Base-by-base conservation (phyloP, 2,329 filamentous ascomycete species). In the Capronia coronata region DNA sequence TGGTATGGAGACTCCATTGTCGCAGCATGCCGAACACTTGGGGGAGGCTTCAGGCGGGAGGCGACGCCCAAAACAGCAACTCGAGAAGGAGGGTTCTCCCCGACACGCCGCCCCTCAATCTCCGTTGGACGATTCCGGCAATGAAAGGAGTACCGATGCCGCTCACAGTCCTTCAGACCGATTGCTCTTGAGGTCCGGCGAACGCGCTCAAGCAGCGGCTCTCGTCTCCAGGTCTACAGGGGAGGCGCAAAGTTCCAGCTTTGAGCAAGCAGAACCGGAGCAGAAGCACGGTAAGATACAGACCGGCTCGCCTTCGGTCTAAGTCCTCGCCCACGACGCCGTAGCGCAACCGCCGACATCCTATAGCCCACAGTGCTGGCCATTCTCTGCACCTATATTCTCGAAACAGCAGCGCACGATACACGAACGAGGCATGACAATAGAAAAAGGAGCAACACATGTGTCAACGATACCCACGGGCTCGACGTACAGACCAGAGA, bases 21-120 rank as follows among this genome's bases (percentile, higher is more conserved):
- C 38, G 46, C 43, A 47, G 23, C 43, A 30, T 25, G 6, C 47
- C 13, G 52, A 54, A 21, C 29, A 39, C 1, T 47, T 13, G 14
- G 51, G 59, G 8, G 48, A 55, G 43, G 49, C 46, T 11, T 59
- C 57, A 1, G 58, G 57, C 44, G 55, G 55, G 21, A 55, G 49
- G 41, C 53, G 51, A 23, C 46, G 48, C 23, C 37, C 52, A 22
- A 50, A 34, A 30, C 48, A 50, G 16, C 52, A 51, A 35, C 32
- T 39, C 2, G 48, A 51, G 4, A 44, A 52, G 27, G 44, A 38
- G n/a, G 44, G 46, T n/a, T 46, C 23, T 9, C 40, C 48, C 16
- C 41, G 27, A 8, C 44, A 34, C 14, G 30, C 35, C 8, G 30
- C 29, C 6, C 34, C 50, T 22, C 43, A 42, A 35, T 53, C 54